These are phyloP conservation scores for Dissophora ornata DNA, from an alignment of 192 early-diverging fungal genomes.

Conservation along the genomic window DNA sequence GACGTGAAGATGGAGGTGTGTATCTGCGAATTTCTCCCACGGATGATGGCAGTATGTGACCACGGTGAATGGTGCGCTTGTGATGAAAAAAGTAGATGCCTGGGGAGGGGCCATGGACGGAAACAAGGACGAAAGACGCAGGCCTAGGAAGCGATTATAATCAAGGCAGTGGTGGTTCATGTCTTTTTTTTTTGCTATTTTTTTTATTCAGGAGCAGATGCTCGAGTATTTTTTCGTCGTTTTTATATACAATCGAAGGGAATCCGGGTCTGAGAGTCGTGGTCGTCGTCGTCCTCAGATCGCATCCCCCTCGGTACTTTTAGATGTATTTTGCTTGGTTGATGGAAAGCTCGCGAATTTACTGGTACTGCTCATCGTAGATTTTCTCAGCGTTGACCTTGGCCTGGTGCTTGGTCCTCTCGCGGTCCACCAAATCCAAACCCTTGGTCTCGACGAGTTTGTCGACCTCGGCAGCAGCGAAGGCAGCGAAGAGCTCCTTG, in stretches of 20 bases:
- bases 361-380: slow-evolving; percentile 52
- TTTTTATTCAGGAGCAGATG: not conserved
- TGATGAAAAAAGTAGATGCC: no score
- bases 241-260: not conserved
- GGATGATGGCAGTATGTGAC: no score
- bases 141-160: no score
- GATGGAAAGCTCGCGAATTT: no score
- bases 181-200: not conserved
- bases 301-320: no score
- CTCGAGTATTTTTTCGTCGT: not conserved
- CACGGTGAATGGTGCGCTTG: no score
- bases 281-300: not conserved
- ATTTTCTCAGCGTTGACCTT: slow-evolving; percentile 56
- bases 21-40: no score
- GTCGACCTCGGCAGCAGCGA: slow-evolving; percentile 56
- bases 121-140: no score
- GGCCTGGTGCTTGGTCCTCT: slow-evolving; percentile 61
- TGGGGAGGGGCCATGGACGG: no score
- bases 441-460: slow-evolving; percentile 63
- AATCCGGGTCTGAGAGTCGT: not conserved
- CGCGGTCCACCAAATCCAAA: slow-evolving; percentile 57
- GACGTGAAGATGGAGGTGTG: no score
- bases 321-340: no score
- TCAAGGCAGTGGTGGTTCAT: no score
- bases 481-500: slow-evolving; percentile 57